A percentile compares a stretch with the other conserved stretches of the same genome.
These are phyloP conservation scores for Pisolithus thermaeus DNA, from an alignment of 1,284 basidiomycete species.

Conservation along the genomic window DNA sequence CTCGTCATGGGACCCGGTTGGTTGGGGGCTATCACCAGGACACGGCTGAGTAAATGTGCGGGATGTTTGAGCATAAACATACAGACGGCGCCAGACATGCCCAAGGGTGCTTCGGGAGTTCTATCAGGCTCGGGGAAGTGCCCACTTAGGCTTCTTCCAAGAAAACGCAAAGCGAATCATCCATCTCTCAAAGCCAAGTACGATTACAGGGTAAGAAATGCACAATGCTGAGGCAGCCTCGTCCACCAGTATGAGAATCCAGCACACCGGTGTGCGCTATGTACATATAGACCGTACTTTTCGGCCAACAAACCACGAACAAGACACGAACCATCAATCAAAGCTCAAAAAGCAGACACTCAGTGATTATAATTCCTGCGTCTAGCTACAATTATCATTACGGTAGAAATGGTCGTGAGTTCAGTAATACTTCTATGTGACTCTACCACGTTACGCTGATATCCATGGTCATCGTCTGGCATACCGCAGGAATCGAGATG, in stretches of 20 bases:
- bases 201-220: conserved; percentile 35
- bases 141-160: conserved; percentile 27
- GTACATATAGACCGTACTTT: no score
- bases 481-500: conserved; percentile 71
- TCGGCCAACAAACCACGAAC: no score
- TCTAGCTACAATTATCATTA: no score
- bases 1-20: conserved; percentile 38
- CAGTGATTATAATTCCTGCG: no score
- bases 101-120: conserved; percentile 49
- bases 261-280: no score
- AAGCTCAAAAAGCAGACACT: no score
- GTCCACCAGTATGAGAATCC: conserved; percentile 41
- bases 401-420: no score
- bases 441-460: no score
- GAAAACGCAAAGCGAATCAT: conserved; percentile 20
- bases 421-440: no score
- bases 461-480: conserved; percentile 45
- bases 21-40: conserved; percentile 88
- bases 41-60: conserved; percentile 64
- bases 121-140: conserved; percentile 71
- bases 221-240: conserved; percentile 35
- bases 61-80: conserved; percentile 55
- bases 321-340: no score
- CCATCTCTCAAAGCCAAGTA: conserved; percentile 34
- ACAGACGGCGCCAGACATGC: no score